Base-by-base conservation (phyloP, 495 filamentous ascomycete genomes). In the Daldinia concentrica region DNA sequence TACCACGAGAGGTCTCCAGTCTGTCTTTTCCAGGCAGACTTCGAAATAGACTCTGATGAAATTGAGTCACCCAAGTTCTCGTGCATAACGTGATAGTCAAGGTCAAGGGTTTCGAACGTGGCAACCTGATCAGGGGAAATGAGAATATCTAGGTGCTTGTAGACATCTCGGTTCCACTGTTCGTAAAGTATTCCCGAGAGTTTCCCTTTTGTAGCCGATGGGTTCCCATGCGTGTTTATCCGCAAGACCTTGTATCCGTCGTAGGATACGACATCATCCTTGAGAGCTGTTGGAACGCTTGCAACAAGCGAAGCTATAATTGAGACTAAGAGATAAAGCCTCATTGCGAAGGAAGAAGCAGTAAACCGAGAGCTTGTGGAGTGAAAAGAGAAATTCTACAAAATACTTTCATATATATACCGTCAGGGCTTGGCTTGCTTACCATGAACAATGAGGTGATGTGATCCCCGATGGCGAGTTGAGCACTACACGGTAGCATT, bases 11-110 rank as follows among this genome's bases (percentile, higher is more conserved):
- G 32, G 45, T 82, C 74, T 1, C 43, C 61, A 52, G 57, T 48
- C 37, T 71, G 61, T 61, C 48, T 61, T 63, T 68, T 51, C 27
- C 22, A 0, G 69, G 6, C 43, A 0, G 19, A 48, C 3, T 24
- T 48, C 1, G 43, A 48, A 48, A 4, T 24, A 3, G 43, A 75
- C 66, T 86, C 82, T 24, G 73, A 74, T 3, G 71, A 57, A 59
- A 86, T 83, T 32, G 79, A 77, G 11, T 66, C 73, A n/a, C 80
- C 82, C 6, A 86, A 74, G 64, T 86, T 69, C 22, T 80, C 72
- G 72, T 84, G 81, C 81, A 84, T 82, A 19, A 79, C 66, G 36
- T 77, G 48, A 34, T 73, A 78, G 14, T 79, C 66, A 29, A 83
- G 68, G 22, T 72, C 75, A 58, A 73, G 71, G 37, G 73, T 52